phyloP scores from a whole-genome alignment of 2,329 filamentous ascomycete species.

The Bipolaris victoriae region DNA sequence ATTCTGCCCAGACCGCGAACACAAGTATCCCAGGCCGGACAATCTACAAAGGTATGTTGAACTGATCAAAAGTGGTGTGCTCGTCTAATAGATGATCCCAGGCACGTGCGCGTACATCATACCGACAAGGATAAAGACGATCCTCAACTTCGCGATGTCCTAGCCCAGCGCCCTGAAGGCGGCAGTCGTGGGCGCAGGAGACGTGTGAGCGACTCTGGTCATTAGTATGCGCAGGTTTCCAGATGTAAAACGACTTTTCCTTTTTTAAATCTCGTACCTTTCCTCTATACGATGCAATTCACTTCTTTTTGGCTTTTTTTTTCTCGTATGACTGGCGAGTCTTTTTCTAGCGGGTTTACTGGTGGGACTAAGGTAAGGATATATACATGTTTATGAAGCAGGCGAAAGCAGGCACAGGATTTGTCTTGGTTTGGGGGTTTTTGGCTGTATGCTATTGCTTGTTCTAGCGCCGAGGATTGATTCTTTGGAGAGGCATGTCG shows the following conservation, averaged over 20 bases:
- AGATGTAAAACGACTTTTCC: background rate
- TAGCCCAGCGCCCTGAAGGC: slow-evolving; percentile 84
- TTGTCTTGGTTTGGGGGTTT: too few species aligned
- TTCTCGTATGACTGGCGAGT: too few species aligned
- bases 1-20: slow-evolving; percentile 91
- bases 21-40: slow-evolving; percentile 92
- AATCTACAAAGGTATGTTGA: slow-evolving; percentile 83
- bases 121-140: slow-evolving; percentile 90
- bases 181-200: slow-evolving; percentile 79
- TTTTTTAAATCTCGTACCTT: background rate
- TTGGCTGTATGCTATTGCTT: too few species aligned
- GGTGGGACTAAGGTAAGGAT: too few species aligned
- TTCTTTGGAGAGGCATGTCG: too few species aligned
- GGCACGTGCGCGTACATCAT: slow-evolving; percentile 93
- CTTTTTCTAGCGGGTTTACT: too few species aligned
- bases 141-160: slow-evolving; percentile 76
- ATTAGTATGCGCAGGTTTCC: background rate
- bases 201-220: slow-evolving; percentile 54
- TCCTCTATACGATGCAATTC: background rate
- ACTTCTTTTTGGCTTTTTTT: too few species aligned
- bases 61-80: background rate
- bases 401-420: too few species aligned
- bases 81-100: slow-evolving; percentile 45
- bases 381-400: too few species aligned
- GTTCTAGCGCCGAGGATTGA: too few species aligned